These are phyloP conservation scores for Fusarium incarnatum DNA, from an alignment of 2,329 filamentous ascomycete species.

Conservation along the genomic window DNA sequence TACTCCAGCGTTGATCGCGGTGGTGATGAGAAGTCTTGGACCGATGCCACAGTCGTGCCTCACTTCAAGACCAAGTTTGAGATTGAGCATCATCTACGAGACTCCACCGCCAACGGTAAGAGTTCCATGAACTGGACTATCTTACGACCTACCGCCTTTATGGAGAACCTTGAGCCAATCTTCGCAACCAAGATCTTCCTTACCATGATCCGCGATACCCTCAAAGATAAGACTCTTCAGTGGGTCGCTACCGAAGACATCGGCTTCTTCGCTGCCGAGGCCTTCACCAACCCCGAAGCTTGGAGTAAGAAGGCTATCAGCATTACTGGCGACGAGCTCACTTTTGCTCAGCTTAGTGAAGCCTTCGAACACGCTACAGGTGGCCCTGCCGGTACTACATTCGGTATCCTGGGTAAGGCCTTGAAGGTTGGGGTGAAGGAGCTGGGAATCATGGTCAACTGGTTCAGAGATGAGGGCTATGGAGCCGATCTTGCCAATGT, in stretches of 20 bases:
- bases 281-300: background rate
- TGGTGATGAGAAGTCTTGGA: conserved; percentile 43
- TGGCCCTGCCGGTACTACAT: conserved; percentile 10
- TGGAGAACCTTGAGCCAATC: conserved; percentile 53
- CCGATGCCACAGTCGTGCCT: conserved; percentile 39
- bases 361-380: conserved; percentile 20
- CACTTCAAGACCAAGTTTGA: conserved; percentile 36
- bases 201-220: conserved; percentile 47
- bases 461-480: conserved; percentile 35
- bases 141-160: conserved; percentile 55
- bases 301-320: conserved; percentile 18
- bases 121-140: conserved; percentile 52
- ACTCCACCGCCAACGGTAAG: conserved; percentile 17
- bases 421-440: conserved; percentile 22
- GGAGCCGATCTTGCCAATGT: conserved; percentile 19
- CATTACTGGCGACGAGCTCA: conserved; percentile 26
- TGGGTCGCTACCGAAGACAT: conserved; percentile 27
- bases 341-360: conserved; percentile 22
- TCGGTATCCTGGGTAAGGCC: conserved; percentile 23
- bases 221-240: conserved; percentile 46
- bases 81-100: conserved; percentile 27
- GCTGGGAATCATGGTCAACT: conserved; percentile 28
- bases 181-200: conserved; percentile 50
- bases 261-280: conserved; percentile 23
- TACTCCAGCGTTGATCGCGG: conserved; percentile 45